Evolutionary conservation across 805 yeast species (phyloP), one percentile per base, ranked within the genome.

Genomic region (Saccharomycopsis malanga): DNA sequence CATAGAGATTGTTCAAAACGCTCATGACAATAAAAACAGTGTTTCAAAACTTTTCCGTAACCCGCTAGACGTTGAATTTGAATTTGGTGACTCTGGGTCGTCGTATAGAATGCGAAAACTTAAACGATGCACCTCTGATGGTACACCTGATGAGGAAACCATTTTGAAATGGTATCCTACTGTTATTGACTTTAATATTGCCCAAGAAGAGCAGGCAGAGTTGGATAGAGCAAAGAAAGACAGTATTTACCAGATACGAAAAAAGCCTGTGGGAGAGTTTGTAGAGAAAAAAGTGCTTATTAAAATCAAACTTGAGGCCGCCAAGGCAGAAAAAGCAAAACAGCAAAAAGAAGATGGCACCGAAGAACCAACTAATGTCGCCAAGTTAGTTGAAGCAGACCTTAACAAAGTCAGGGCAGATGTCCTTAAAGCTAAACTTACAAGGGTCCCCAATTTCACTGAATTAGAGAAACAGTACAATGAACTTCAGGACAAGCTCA

Each of bases 261-360:
- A 42, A 27, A 41, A 34, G 30, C 50, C 50, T 12, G 29, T 40
- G 5, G 50, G 50, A 7, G 50, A 40, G 23, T 46, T 40, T 29
- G 25, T 46, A 4, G 42, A 43, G 23, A 39, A 45, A 23, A 29
- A 23, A 10, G 39, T 23, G 7, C 34, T 36, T 15, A 44, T 39
- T n/a, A 9, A 29, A 12, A 36, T 34, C 10, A 42, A 10, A 5
- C 30, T 10, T 14, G 46, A 21, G 6, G 17, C 24, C n/a, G 32
- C 20, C 21, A 25, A 25, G 17, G 42, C 5, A 25, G 23, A 5
- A 18, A 18, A 29, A 9, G n/a, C 5, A 27, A 29, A 27, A 25
- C 7, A 25, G 10, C 34, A 25, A 39, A 7, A 34, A 17, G 29
- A 15, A n/a, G 17, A 12, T 7, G 36, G 15, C 6, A 27, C 30